These are phyloP conservation scores for Conticribra guillardii DNA, from an alignment of 108 stramenopile species.

Conservation along the genomic window DNA sequence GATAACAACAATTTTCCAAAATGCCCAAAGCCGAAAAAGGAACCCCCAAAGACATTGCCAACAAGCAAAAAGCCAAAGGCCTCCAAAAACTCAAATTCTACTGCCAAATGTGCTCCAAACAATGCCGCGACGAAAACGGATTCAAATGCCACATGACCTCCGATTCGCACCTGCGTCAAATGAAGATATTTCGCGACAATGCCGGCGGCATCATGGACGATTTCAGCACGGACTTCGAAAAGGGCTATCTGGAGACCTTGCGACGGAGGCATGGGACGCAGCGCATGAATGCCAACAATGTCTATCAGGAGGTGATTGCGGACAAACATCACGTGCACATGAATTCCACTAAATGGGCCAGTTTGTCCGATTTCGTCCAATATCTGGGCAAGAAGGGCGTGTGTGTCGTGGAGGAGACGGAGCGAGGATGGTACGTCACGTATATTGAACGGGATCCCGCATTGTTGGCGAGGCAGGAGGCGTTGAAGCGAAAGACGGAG, in stretches of 20 bases:
- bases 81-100: conserved; percentile 96
- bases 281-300: conserved; percentile 93
- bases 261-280: conserved; percentile 91
- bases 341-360: conserved; percentile 98
- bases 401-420: conserved; percentile 95
- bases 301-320: conserved; percentile 98
- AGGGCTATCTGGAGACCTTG: conserved; percentile 84
- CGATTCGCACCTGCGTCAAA: conserved; percentile 96
- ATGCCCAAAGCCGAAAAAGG: conserved; percentile 87
- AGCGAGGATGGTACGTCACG: conserved; percentile 96
- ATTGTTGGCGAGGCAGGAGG: conserved; percentile 56
- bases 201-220: conserved; percentile 77
- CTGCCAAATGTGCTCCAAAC: conserved; percentile 99
- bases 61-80: conserved; percentile 94
- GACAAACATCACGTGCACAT: conserved; percentile 98
- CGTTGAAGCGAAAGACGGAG: conserved; percentile 48
- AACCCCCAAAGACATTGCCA: conserved; percentile 88
- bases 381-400: conserved; percentile 95
- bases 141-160: conserved; percentile 98
- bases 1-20: no score
- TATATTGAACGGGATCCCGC: conserved; percentile 94
- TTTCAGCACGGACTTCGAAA: conserved; percentile 87
- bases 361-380: conserved; percentile 94
- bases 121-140: conserved; percentile 97
- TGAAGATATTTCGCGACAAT: conserved; percentile 94